These are phyloP conservation scores for Entomortierella lignicola DNA, from an alignment of 192 early-diverging fungal species.

Conservation along the genomic window DNA sequence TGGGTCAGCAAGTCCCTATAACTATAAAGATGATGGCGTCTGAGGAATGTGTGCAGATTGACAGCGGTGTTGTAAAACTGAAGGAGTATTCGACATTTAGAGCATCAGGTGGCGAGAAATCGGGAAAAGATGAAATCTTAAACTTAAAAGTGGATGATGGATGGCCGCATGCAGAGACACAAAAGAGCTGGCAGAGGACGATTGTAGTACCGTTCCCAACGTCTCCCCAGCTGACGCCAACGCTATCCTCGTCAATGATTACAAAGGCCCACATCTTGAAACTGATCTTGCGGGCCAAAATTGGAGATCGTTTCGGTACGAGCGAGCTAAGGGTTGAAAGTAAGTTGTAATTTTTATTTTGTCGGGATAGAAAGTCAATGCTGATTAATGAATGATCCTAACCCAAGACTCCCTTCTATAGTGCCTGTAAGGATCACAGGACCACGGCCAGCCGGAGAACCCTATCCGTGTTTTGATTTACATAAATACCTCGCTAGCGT, in stretches of 20 bases:
- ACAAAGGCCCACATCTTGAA: constrained; percentile 20
- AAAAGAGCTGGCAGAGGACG: constrained; percentile 25
- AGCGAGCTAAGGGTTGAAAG: constrained; percentile 36
- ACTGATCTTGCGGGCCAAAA: constrained; percentile 25
- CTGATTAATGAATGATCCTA: neutral
- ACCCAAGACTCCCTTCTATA: neutral
- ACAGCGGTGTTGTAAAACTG: constrained; percentile 26
- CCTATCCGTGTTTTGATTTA: constrained; percentile 18
- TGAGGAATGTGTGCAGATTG: neutral
- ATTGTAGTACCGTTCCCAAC: constrained; percentile 16
- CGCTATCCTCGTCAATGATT: constrained; percentile 4
- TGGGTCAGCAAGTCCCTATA: constrained; percentile 22
- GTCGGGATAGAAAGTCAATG: neutral
- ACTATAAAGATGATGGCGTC: constrained; percentile 13
- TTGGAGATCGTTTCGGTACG: neutral
- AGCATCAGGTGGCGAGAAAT: neutral
- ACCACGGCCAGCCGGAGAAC: constrained; percentile 30
- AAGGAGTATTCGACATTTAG: constrained; percentile 24
- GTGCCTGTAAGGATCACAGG: constrained; percentile 30
- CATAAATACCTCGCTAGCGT: constrained; percentile 15
- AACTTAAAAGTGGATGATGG: constrained; percentile 1
- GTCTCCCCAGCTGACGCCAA: constrained; percentile 6
- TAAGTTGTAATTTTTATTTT: constrained; percentile 22
- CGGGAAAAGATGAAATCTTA: constrained; percentile 4
- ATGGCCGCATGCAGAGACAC: constrained; percentile 10